Evolutionary conservation across 2,329 filamentous ascomycete species (phyloP).

Genomic region (Ophiocordyceps camponoti-floridani): DNA sequence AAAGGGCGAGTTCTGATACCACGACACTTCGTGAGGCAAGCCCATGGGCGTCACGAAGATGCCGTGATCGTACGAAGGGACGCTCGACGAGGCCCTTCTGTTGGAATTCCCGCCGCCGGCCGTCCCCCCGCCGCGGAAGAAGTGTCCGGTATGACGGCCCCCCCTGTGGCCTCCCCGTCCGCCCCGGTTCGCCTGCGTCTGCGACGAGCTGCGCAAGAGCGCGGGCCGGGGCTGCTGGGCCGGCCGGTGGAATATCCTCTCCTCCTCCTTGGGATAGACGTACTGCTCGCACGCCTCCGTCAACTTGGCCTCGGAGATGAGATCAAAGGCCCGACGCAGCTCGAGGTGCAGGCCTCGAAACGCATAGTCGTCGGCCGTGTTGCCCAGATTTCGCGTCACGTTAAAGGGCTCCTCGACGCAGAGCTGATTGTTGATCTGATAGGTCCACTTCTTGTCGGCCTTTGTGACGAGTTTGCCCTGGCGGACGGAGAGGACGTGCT

Average conservation of each 20-base stretch:
- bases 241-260: constrained; percentile 40
- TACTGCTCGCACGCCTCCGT: constrained; percentile 76
- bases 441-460: constrained; percentile 75
- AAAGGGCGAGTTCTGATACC: constrained; percentile 26
- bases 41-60: constrained; percentile 25
- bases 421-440: constrained; percentile 61
- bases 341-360: constrained; percentile 85
- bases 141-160: constrained; percentile 25
- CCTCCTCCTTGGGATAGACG: constrained; percentile 72
- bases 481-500: constrained; percentile 67
- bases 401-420: constrained; percentile 98
- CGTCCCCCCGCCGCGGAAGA: constrained; percentile 13
- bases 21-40: constrained; percentile 28
- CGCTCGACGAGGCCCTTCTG: constrained; percentile 33
- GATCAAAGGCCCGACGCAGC: constrained; percentile 70
- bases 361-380: constrained; percentile 89
- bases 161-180: constrained; percentile 31
- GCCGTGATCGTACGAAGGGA: constrained; percentile 30
- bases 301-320: constrained; percentile 62
- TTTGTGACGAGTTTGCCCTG: constrained; percentile 65
- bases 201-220: constrained; percentile 42
- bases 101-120: constrained; percentile 19
- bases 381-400: constrained; percentile 70
- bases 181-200: constrained; percentile 32
- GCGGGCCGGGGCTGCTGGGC: constrained; percentile 33